Evolutionary conservation across 495 filamentous ascomycete species (phyloP), one percentile per base, ranked within the genome.

Genomic region (Monascus purpureus): DNA sequence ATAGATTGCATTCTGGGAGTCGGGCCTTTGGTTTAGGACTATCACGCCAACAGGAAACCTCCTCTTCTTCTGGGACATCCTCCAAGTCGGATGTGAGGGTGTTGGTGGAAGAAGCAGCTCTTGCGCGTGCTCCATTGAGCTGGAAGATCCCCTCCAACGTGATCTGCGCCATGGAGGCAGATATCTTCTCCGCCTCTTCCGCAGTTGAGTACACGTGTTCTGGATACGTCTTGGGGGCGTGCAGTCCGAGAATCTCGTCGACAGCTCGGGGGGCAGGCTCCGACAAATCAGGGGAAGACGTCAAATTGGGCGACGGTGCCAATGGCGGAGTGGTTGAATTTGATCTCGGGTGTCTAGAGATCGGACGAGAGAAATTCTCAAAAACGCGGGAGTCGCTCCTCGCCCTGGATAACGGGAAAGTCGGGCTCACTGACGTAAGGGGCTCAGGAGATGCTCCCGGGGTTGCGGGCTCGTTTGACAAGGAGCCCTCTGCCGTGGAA

Each of bases 51-150:
- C 49, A 45, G 6, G 52, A 55, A 7, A 40, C 39, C 43, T 59
- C 52, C 26, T 86, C 81, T 44, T 87, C 82, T 48, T 92, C 82
- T 2, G 77, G 74, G 8, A 90, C 80, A 37, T 84, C 66, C 23
- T 74, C 63, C 17, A 85, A 47, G 15, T 70, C 57, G 14, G 59
- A 60, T 3, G 58, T 42, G 25, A 53, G 53, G 31, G 37, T 60
- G 23, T 43, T 39, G 42, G 67, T 45, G 19, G 65, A 58, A 34
- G 55, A 50, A 15, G 72, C 45, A 17, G 61, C 49, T 45, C 61
- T 62, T 28, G 63, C 52, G 16, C 61, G 47, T 26, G 28, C 37
- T n/a, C 17, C 15, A 13, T 33, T 30, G 3, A 36, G 3, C n/a
- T 26, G 34, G 15, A 51, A 42, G 17, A 53, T 42, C 11, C 29